phyloP scores from a whole-genome alignment of 352 stramenopile genomes.

The Poterioochromonas sp. region DNA sequence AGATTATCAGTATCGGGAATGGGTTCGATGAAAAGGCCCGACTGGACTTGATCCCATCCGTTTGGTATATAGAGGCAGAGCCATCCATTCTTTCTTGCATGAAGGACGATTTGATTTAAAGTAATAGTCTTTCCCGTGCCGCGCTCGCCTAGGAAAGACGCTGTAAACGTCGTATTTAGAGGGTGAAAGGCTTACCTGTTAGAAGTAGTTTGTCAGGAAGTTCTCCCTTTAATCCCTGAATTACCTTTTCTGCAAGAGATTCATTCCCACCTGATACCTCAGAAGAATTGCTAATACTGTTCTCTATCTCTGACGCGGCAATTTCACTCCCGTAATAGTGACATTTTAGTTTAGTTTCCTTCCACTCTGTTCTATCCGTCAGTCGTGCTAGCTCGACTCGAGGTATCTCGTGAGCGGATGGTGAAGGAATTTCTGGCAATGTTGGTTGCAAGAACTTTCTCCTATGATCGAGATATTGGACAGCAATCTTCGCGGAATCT shows the following conservation, averaged over 20 bases:
- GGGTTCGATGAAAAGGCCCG: not conserved
- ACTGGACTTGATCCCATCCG: not conserved
- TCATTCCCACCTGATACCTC: not conserved
- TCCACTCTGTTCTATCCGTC: not conserved
- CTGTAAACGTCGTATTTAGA: not conserved
- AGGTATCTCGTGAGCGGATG: too few relatives aligned
- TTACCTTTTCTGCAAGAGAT: not conserved
- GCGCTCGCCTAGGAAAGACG: not conserved
- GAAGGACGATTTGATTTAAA: constrained; percentile 2
- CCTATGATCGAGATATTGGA: too few relatives aligned
- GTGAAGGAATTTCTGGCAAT: too few relatives aligned
- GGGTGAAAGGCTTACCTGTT: not conserved
- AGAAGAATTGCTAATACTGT: not conserved
- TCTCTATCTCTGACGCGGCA: not conserved
- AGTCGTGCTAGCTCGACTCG: too few relatives aligned
- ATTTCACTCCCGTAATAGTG: not conserved
- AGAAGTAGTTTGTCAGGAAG: not conserved
- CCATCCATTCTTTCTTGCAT: not conserved
- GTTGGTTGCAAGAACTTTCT: too few relatives aligned
- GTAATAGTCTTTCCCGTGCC: not conserved
- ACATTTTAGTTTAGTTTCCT: not conserved
- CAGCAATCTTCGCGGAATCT: too few relatives aligned
- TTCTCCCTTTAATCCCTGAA: not conserved
- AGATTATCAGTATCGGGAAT: not conserved
- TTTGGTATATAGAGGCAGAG: not conserved